phyloP scores from a whole-genome alignment of 306 rosid species.

The Gleditsia sinensis region DNA sequence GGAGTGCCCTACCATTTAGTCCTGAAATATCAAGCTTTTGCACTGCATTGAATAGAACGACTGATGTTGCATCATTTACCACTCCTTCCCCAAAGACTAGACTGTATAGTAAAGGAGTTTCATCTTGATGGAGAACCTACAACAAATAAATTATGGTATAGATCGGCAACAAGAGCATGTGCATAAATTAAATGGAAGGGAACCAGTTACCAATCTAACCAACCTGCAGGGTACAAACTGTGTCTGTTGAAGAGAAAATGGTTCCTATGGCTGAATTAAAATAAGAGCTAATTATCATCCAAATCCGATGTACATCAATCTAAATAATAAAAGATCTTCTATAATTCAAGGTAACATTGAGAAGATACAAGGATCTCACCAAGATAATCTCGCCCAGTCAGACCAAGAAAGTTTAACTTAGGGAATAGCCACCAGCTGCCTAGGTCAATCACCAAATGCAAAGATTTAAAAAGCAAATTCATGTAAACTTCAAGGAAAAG shows the following conservation, averaged over 20 bases:
- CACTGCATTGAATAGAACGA: slow-evolving; percentile 87
- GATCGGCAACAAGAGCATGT: slow-evolving; percentile 10
- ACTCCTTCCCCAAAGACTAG: slow-evolving; percentile 96
- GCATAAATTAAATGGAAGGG: slow-evolving; percentile 31
- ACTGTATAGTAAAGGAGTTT: slow-evolving; percentile 89
- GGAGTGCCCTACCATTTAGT: slow-evolving; percentile 36
- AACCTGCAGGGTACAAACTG: slow-evolving; percentile 96
- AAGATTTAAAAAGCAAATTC: slow-evolving; percentile 26
- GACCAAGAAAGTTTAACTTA: slow-evolving; percentile 65
- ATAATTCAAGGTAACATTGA: neutral
- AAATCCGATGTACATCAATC: neutral
- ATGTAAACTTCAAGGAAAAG: neutral
- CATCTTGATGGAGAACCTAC: slow-evolving; percentile 89
- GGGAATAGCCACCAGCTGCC: slow-evolving; percentile 91
- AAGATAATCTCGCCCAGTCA: slow-evolving; percentile 61
- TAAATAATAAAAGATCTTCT: neutral
- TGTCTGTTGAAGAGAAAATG: slow-evolving; percentile 89
- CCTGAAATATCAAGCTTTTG: slow-evolving; percentile 73
- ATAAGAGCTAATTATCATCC: slow-evolving; percentile 29
- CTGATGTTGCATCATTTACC: slow-evolving; percentile 92
- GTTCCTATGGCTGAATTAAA: slow-evolving; percentile 75
- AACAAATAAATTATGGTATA: slow-evolving; percentile 22
- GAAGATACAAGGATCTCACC: slow-evolving; percentile 49
- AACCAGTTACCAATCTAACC: slow-evolving; percentile 39
- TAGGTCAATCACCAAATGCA: slow-evolving; percentile 47